A percentile compares a stretch with the other conserved stretches of the same genome.
phyloP scores from a whole-genome alignment of 257 asterid species.

The Plectranthus barbatus region DNA sequence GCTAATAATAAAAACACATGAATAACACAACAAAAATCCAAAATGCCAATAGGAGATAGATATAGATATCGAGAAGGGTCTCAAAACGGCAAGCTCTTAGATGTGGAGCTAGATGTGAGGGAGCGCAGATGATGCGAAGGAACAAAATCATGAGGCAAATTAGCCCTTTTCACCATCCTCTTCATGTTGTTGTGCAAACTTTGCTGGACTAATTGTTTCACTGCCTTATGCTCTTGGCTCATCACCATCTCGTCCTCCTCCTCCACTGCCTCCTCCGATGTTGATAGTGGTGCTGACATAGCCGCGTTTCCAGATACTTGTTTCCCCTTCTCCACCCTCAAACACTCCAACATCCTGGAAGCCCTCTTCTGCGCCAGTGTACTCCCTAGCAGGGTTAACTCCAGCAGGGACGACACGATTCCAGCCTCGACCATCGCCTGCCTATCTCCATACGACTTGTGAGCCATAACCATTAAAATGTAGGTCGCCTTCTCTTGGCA shows the following conservation, averaged over 20 bases:
- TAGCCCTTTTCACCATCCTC: slow-evolving; percentile 78
- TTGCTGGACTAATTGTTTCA: slow-evolving; percentile 78
- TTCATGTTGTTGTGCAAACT: slow-evolving; percentile 84
- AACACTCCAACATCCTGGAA: slow-evolving; percentile 69
- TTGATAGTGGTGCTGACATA: slow-evolving; percentile 51
- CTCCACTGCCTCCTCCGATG: slow-evolving; percentile 7
- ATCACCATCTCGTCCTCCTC: slow-evolving; percentile 40
- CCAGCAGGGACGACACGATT: slow-evolving; percentile 57
- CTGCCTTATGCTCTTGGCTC: slow-evolving; percentile 79
- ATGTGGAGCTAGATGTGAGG: slow-evolving; percentile 57
- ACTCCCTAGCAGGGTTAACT: slow-evolving; percentile 70
- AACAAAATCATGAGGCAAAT: slow-evolving; percentile 71
- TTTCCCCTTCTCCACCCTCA: slow-evolving; percentile 70
- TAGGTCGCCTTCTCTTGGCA: slow-evolving; percentile 85
- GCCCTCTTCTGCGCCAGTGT: slow-evolving; percentile 81
- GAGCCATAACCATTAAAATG: slow-evolving; percentile 92
- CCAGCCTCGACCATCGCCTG: slow-evolving; percentile 84
- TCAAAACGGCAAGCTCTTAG: slow-evolving; percentile 90
- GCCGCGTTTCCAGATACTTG: slow-evolving; percentile 32
- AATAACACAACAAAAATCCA: too few species aligned
- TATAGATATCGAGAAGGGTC: too few species aligned
- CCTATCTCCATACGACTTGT: slow-evolving; percentile 64
- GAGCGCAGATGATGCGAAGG: slow-evolving; percentile 71
- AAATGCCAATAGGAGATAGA: too few species aligned
- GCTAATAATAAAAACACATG: too few species aligned